Base-by-base conservation (phyloP, 78 protist species). In the Dictyostelium intermedium region DNA sequence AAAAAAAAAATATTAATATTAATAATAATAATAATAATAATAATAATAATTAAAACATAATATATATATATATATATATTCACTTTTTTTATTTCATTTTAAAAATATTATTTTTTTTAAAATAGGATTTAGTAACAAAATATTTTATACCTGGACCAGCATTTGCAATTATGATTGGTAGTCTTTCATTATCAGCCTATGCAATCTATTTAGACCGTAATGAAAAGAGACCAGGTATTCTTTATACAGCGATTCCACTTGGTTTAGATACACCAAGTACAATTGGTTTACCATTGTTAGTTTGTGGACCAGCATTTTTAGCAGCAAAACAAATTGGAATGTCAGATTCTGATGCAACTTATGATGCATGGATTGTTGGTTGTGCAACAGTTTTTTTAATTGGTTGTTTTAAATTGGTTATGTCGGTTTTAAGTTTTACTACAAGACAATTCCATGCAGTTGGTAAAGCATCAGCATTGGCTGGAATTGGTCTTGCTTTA, bases 61-160 rank as follows among this genome's bases (percentile, higher is more conserved):
- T 8, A 50, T 9, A 14, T n/a, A n/a, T n/a, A n/a, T n/a, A n/a
- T n/a, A n/a, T n/a, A n/a, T n/a, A n/a, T n/a, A n/a, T n/a, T n/a
- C n/a, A n/a, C 1, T 50, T 50, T 50, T 14, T 50, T 8, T 14
- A 10, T 50, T 14, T 14, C 8, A 10, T 50, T 14, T 50, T 50
- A 50, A 9, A 20, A 1, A 20, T 6, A 56, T 56, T 56, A 5
- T 56, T 56, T 56, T 20, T 20, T 18, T 56, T 56, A 20, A 14
- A 14, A 5, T 60, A 60, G 73, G 93, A 89, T 34, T 25, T 80
- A 23, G 93, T 89, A 9, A 3, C 82, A 41, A 41, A n/a, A 32
- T 80, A 69, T 47, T 89, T 89, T 80, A 47, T 89, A 9, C 93
- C 93, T 2, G 93, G 93, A 18, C 87, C 93, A 39, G 93, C 93